phyloP scores from a whole-genome alignment of 2,329 filamentous ascomycete genomes.

The Bisporella sp. region DNA sequence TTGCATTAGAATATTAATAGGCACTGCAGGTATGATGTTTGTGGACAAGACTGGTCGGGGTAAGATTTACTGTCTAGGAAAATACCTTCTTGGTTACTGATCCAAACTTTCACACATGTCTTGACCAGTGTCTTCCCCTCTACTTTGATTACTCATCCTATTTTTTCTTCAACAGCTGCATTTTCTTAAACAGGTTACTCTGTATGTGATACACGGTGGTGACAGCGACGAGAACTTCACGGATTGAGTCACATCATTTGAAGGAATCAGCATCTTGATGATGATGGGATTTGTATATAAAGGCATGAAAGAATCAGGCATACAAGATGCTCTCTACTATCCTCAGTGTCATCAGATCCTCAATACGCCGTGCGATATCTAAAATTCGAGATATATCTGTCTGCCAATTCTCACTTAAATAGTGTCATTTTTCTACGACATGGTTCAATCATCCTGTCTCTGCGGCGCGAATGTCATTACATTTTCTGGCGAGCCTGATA shows the following conservation, averaged over 20 bases:
- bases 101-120: too few species aligned
- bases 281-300: not conserved
- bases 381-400: not conserved
- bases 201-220: not conserved
- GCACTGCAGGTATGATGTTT: too few species aligned
- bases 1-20: too few species aligned
- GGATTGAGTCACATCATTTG: not conserved
- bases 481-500: slow-evolving; percentile 6
- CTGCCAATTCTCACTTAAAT: not conserved
- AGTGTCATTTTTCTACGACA: not conserved
- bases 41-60: too few species aligned
- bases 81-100: too few species aligned
- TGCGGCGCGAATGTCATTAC: slow-evolving; percentile 15
- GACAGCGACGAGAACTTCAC: not conserved
- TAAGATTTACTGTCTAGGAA: too few species aligned
- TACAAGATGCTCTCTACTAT: not conserved
- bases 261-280: too few species aligned
- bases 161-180: too few species aligned
- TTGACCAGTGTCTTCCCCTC: too few species aligned
- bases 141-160: too few species aligned
- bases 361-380: not conserved
- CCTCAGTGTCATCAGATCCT: not conserved
- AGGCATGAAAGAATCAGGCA: not conserved
- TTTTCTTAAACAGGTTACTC: too few species aligned
- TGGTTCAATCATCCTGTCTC: slow-evolving; percentile 16